Base-by-base conservation (phyloP, 2,329 filamentous ascomycete species). In the Xylaria sp. region DNA sequence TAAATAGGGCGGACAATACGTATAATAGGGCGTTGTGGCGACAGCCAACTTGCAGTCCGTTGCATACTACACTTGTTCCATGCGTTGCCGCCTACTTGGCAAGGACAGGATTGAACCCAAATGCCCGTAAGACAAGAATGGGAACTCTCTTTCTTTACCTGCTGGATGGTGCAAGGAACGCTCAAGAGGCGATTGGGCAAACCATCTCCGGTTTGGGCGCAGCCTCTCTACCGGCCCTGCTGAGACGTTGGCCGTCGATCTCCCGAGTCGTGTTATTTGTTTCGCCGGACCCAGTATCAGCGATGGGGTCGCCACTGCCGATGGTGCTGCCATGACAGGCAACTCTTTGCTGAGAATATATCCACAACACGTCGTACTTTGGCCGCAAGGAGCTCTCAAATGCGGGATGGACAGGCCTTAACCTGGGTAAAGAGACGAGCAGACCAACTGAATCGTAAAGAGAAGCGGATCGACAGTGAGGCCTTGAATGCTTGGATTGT, bases 321-420 rank as follows among this genome's bases (percentile, higher is more conserved):
- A 50, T 56, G 61, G 50, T 65, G 56, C 43, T 25, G 65, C 30
- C 65, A 70, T 70, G 59, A 50, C 15, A 50, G 55, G 58, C 63
- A 58, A 56, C 39, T 67, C 56, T 39, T 34, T 34, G 20, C 39
- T 45, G 28, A 23, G 34, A 32, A 8, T 23, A 36, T 45, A 18
- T 36, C 13, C 13, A 20, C 56, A 34, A 36, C 43, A 25, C 41
- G 36, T 52, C n/a, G 63, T 41, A 32, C 25, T 36, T 58, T 30
- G 13, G 52, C 36, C 34, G 5, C 28, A 39, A 45, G 32, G 30
- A 20, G 13, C 12, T 25, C 30, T 20, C 1, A 52, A 25, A 23
- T 48, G 20, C 6, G 43, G 23, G 15, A 59, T 13, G 39, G 34
- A 58, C n/a, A 20, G 50, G 18, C 13, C 18, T 25, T 25, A 8